A percentile compares a stretch with the other conserved stretches of the same genome.
These are phyloP conservation scores for Fusarium sp. DNA, from an alignment of 2,329 filamentous ascomycete species.

Conservation along the genomic window DNA sequence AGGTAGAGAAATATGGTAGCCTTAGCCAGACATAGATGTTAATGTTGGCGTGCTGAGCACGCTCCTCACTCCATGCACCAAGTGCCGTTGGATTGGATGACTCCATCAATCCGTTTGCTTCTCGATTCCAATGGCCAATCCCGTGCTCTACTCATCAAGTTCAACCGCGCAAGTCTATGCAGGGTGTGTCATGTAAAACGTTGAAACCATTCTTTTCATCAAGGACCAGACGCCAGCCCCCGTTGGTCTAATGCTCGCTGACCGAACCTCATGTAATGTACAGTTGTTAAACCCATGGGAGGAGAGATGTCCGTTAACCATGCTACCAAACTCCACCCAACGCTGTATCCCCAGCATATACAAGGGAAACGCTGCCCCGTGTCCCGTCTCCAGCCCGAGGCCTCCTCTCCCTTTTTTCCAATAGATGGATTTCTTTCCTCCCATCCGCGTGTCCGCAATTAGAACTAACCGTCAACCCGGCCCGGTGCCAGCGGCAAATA, in stretches of 20 bases:
- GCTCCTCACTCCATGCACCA: background rate
- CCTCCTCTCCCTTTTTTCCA: constrained; percentile 20
- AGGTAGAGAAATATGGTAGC: background rate
- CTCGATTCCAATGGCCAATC: background rate
- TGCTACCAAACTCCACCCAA: constrained; percentile 47
- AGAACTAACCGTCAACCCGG: constrained; percentile 30
- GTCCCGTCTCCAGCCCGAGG: constrained; percentile 24
- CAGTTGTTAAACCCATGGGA: constrained; percentile 58
- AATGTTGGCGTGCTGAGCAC: no score
- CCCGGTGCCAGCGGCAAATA: constrained; percentile 27
- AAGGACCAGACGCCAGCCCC: constrained; percentile 51
- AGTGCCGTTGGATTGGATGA: background rate
- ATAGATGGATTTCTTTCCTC: constrained; percentile 2
- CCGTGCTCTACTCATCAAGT: background rate
- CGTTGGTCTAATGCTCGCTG: constrained; percentile 61
- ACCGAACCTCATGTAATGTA: constrained; percentile 60
- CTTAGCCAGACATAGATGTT: background rate
- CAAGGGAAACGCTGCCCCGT: constrained; percentile 40
- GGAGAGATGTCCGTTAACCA: constrained; percentile 66
- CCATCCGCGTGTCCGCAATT: constrained; percentile 31
- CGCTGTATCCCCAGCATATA: constrained; percentile 48
- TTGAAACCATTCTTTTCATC: constrained; percentile 44
- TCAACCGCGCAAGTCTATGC: background rate
- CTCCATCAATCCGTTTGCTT: background rate
- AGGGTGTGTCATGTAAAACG: background rate